Base-by-base conservation (phyloP, 2,329 filamentous ascomycete genomes). In the Calonectria pseudoreteaudii region DNA sequence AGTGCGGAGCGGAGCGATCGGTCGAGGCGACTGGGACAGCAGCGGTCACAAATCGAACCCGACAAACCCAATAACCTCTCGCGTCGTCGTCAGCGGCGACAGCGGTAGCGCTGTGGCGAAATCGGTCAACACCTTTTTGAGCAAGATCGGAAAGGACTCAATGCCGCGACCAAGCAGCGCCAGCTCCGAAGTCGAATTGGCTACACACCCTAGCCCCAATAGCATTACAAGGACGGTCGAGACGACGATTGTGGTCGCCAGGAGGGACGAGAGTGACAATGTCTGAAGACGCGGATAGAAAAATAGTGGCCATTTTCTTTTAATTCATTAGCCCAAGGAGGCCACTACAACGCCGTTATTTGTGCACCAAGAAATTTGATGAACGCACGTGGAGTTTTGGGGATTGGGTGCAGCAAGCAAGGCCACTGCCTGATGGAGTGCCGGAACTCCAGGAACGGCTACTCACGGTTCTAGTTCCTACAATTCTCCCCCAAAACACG, bases 191-290 rank as follows among this genome's bases (percentile, higher is more conserved):
- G 65, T 78, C 3, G 69, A 77, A 18, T 53, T 77, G 2, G 70
- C 76, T 0, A 71, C 52, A 2, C 67, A 64, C 20, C 65, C 75
- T 0, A 53, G 67, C 20, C 75, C 75, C 1, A 60, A 77, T 26
- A 71, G 75, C 0, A 77, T 77, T 30, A 77, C 75, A 0, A 77
- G 73, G 11, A 77, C 75, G 3, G 53, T 77, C 18, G 75, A 77
- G 66, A 77, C 73, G 4, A 77, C 73, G 1, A 62, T 77, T 5
- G 65, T 73, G 3, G 73, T 75, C 26, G 73, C 67, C n/a, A 66
- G 69, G 36, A 70, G 34, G 4, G 50, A 49, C 4, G 23, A 49
- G 23, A 56, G 66, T 10, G 62, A 66, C 20, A 26, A 11, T 16
- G 56, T 60, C 18, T 60, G n/a, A 38, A 60, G 31, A 16, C 4